These are phyloP conservation scores for Saprolegnia diclina DNA, from an alignment of 352 stramenopile species.

Conservation along the genomic window DNA sequence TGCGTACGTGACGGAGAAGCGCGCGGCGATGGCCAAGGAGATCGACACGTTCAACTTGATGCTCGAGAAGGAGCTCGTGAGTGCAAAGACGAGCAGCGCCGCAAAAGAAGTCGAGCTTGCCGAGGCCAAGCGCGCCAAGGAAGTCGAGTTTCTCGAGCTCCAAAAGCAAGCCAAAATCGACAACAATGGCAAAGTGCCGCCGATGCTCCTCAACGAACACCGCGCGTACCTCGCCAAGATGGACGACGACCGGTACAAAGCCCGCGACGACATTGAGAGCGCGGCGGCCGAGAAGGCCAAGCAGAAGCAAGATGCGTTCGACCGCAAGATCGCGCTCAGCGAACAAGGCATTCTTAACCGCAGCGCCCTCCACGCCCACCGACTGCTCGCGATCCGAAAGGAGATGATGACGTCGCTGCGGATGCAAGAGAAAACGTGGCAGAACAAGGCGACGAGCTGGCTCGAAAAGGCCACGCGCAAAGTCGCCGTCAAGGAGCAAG, in stretches of 20 bases:
- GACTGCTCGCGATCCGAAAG: constrained; percentile 65
- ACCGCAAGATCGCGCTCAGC: constrained; percentile 64
- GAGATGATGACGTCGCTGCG: constrained; percentile 69
- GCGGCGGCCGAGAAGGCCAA: constrained; percentile 42
- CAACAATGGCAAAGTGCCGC: constrained; percentile 46
- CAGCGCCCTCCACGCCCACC: constrained; percentile 60
- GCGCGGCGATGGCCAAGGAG: constrained; percentile 50
- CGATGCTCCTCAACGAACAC: constrained; percentile 72
- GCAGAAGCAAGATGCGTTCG: constrained; percentile 69
- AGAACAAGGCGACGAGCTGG: constrained; percentile 69
- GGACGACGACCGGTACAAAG: constrained; percentile 61
- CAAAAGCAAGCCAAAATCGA: constrained; percentile 60
- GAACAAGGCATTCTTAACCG: constrained; percentile 72
- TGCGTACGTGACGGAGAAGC: constrained; percentile 64
- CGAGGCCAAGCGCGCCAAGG: constrained; percentile 57
- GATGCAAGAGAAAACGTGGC: constrained; percentile 74
- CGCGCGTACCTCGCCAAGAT: constrained; percentile 72
- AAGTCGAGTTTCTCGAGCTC: constrained; percentile 64
- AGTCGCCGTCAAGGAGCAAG: constrained; percentile 85
- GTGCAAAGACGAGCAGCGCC: constrained; percentile 44
- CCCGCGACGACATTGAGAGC: constrained; percentile 50
- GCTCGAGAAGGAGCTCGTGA: constrained; percentile 47
- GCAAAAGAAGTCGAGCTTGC: constrained; percentile 74
- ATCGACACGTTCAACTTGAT: constrained; percentile 57
- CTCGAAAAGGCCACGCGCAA: constrained; percentile 84